A percentile compares a stretch with the other conserved stretches of the same genome.
Evolutionary conservation across 1,284 basidiomycete species (phyloP).

Genomic region (Xanthoconium separans): DNA sequence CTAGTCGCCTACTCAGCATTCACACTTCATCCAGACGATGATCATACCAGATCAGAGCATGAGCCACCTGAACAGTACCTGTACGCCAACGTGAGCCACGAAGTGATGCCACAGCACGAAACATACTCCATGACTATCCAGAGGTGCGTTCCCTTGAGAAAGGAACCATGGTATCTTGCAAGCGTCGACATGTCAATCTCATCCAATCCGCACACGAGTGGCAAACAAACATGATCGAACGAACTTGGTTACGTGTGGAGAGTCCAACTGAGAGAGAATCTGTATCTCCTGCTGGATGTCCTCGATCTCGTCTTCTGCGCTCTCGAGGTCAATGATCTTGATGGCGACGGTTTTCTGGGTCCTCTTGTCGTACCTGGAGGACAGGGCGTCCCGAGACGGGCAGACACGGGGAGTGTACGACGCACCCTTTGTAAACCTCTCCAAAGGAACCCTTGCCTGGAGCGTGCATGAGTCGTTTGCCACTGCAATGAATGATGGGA

Average conservation of each 20-base stretch:
- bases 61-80: conserved; percentile 87
- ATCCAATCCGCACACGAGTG: conserved; percentile 21
- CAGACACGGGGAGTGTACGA: not conserved
- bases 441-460: conserved; percentile 95
- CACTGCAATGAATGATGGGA: conserved; percentile 19
- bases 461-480: conserved; percentile 12
- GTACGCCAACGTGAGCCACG: conserved; percentile 14
- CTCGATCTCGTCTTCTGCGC: conserved; percentile 98
- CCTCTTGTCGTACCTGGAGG: conserved; percentile 80
- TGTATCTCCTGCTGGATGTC: conserved; percentile 99
- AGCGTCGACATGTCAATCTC: conserved; percentile 29
- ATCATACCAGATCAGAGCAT: conserved; percentile 76
- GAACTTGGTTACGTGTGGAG: conserved; percentile 92
- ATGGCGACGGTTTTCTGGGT: conserved; percentile 94
- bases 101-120: not conserved
- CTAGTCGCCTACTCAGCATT: conserved; percentile 43
- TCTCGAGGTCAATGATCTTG: conserved; percentile 99
- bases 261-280: conserved; percentile 97
- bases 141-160: conserved; percentile 89
- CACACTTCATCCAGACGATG: conserved; percentile 6
- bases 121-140: conserved; percentile 99
- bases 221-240: conserved; percentile 34
- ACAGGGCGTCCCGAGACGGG: not conserved
- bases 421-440: conserved; percentile 95
- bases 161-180: conserved; percentile 91